phyloP scores from a whole-genome alignment of 2,329 filamentous ascomycete species.

The Penicillium sp. region DNA sequence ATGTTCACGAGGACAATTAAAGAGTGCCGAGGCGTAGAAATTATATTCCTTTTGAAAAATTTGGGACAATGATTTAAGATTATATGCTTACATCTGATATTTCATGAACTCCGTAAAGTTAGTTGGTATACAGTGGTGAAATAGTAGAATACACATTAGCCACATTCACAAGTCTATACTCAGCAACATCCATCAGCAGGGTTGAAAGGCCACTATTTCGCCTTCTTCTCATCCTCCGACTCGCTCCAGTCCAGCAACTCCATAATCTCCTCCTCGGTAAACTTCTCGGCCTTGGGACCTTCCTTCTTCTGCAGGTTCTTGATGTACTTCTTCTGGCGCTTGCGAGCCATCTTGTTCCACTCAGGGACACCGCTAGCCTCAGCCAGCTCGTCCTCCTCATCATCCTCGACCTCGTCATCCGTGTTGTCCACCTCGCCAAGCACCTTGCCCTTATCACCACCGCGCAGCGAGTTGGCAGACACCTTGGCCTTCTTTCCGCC shows the following conservation, averaged over 20 bases:
- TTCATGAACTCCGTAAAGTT: background rate
- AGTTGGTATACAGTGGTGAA: background rate
- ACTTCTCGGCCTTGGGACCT: conserved; percentile 62
- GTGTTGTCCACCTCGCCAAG: conserved; percentile 36
- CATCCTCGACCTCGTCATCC: conserved; percentile 50
- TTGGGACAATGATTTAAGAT: background rate
- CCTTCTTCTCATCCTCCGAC: conserved; percentile 29
- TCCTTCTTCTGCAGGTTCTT: conserved; percentile 64
- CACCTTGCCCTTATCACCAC: conserved; percentile 54
- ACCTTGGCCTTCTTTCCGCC: conserved; percentile 52
- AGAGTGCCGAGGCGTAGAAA: background rate
- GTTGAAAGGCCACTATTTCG: background rate
- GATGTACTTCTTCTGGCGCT: conserved; percentile 65
- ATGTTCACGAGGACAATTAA: background rate
- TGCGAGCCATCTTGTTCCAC: conserved; percentile 70
- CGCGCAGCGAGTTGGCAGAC: conserved; percentile 64
- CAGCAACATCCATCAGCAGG: background rate
- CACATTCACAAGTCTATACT: background rate
- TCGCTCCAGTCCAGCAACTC: conserved; percentile 63
- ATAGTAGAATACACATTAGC: conserved; percentile 2
- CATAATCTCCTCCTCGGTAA: conserved; percentile 73
- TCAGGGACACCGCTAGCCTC: conserved; percentile 50
- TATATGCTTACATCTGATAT: background rate
- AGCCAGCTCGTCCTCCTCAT: conserved; percentile 39
- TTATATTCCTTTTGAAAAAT: too few relatives aligned